Conservation (phyloP, 148 eudicot species). For the Silene uniflora region DNA sequence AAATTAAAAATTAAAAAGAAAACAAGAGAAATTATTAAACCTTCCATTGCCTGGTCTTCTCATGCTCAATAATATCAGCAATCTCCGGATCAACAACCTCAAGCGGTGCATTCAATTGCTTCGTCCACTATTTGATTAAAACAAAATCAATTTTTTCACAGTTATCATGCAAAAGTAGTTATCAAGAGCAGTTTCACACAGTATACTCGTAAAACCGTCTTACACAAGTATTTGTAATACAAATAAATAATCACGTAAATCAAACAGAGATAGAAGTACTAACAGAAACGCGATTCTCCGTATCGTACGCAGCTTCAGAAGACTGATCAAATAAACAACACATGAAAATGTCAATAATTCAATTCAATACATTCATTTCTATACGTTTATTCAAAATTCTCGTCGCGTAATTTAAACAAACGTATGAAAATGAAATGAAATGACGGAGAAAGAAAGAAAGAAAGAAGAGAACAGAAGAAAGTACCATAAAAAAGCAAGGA, state of each 20-base stretch:
- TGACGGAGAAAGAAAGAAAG: too few relatives aligned
- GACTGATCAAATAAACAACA: conserved; percentile 34
- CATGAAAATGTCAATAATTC: background rate
- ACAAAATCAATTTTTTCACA: background rate
- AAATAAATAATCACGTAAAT: background rate
- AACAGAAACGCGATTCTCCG: conserved; percentile 74
- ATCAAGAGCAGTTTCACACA: too few relatives aligned
- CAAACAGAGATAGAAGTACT: conserved; percentile 17
- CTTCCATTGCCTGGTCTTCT: conserved; percentile 98
- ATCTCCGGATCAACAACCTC: conserved; percentile 91
- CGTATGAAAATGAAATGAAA: background rate
- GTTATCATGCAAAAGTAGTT: background rate
- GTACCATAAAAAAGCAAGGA: conserved; percentile 66
- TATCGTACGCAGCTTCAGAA: conserved; percentile 77
- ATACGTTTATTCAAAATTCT: background rate
- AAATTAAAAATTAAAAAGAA: background rate
- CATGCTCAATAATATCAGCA: conserved; percentile 89
- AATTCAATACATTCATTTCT: background rate
- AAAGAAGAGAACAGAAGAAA: background rate
- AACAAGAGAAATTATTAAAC: conserved; percentile 25
- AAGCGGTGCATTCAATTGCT: conserved; percentile 89
- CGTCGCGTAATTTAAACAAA: background rate
- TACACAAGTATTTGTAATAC: too few relatives aligned
- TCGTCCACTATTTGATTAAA: conserved; percentile 66
- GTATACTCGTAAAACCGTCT: too few relatives aligned